Percentiles rank a stretch among this genome's conserved stretches.
Conservation (phyloP, 2,329 filamentous ascomycete genomes). For the Colletotrichum spaethianum region DNA sequence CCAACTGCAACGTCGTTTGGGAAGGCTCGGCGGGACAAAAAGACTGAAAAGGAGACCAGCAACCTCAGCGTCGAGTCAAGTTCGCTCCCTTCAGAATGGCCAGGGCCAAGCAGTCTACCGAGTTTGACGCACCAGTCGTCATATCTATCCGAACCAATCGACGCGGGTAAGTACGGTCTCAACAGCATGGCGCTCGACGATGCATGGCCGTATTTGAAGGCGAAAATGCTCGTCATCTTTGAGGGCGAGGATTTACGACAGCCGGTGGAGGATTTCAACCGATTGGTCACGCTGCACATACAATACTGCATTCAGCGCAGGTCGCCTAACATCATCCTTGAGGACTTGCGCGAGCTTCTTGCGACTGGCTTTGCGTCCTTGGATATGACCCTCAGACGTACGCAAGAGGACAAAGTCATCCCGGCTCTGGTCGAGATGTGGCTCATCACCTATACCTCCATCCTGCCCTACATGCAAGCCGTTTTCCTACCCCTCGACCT, state of each 20-base stretch:
- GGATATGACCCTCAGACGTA: slow-evolving; percentile 84
- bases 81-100: slow-evolving; percentile 62
- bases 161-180: slow-evolving; percentile 71
- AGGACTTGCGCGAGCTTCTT: slow-evolving; percentile 82
- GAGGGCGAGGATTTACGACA: slow-evolving; percentile 84
- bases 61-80: slow-evolving; percentile 67
- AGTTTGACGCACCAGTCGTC: slow-evolving; percentile 60
- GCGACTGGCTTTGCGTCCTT: slow-evolving; percentile 88
- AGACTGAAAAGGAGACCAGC: slow-evolving; percentile 74
- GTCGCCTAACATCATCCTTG: slow-evolving; percentile 78
- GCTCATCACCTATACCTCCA: slow-evolving; percentile 91
- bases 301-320: slow-evolving; percentile 83
- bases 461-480: slow-evolving; percentile 94
- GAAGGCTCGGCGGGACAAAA: slow-evolving; percentile 90
- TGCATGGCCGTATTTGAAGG: slow-evolving; percentile 85
- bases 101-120: slow-evolving; percentile 67
- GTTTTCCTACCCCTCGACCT: slow-evolving; percentile 94
- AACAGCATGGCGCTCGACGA: slow-evolving; percentile 82
- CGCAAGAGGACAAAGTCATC: slow-evolving; percentile 90
- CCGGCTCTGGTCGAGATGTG: slow-evolving; percentile 93
- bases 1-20: slow-evolving; percentile 77
- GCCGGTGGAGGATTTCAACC: slow-evolving; percentile 88
- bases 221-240: slow-evolving; percentile 82
- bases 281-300: slow-evolving; percentile 83
- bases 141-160: slow-evolving; percentile 66